Evolutionary conservation across 2,329 filamentous ascomycete genomes (phyloP).

Genomic region (Akanthomyces dipterigenus): DNA sequence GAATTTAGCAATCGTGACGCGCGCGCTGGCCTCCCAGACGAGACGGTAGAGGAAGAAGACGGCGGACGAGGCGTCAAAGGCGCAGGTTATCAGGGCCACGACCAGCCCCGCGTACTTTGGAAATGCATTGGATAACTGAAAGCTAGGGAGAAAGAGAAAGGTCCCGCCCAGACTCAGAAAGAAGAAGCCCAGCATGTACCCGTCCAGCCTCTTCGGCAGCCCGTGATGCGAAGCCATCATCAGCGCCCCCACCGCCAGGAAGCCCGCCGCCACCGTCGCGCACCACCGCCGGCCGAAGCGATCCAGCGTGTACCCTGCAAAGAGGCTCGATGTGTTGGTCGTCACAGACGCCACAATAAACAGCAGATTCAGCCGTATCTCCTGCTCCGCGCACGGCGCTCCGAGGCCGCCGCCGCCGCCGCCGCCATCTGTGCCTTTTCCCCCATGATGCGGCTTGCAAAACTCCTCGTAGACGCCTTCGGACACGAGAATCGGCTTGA

Average conservation of each 20-base stretch:
- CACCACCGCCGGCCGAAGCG: constrained; percentile 72
- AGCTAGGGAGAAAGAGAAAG: constrained; percentile 76
- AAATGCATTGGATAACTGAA: constrained; percentile 80
- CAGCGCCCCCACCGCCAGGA: constrained; percentile 62
- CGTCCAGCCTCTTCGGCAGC: constrained; percentile 66
- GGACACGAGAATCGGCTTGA: constrained; percentile 71
- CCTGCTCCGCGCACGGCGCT: constrained; percentile 38
- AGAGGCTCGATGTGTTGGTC: constrained; percentile 80
- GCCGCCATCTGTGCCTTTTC: constrained; percentile 19
- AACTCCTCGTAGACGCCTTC: constrained; percentile 64
- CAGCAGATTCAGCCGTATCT: constrained; percentile 73
- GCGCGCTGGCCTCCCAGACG: constrained; percentile 53
- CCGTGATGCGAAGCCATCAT: constrained; percentile 61
- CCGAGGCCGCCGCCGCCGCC: neutral
- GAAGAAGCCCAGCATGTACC: constrained; percentile 65
- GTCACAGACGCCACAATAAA: constrained; percentile 84
- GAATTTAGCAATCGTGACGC: constrained; percentile 31
- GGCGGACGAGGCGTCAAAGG: constrained; percentile 77
- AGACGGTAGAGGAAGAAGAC: constrained; percentile 70
- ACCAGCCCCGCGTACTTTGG: constrained; percentile 72
- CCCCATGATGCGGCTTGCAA: constrained; percentile 41
- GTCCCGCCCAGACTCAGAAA: constrained; percentile 72
- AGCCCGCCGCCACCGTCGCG: constrained; percentile 62
- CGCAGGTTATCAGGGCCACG: constrained; percentile 70
- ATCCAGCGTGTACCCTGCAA: constrained; percentile 80